These are phyloP conservation scores for Pseudogymnoascus sp. DNA, from an alignment of 2,329 filamentous ascomycete genomes.

Conservation along the genomic window DNA sequence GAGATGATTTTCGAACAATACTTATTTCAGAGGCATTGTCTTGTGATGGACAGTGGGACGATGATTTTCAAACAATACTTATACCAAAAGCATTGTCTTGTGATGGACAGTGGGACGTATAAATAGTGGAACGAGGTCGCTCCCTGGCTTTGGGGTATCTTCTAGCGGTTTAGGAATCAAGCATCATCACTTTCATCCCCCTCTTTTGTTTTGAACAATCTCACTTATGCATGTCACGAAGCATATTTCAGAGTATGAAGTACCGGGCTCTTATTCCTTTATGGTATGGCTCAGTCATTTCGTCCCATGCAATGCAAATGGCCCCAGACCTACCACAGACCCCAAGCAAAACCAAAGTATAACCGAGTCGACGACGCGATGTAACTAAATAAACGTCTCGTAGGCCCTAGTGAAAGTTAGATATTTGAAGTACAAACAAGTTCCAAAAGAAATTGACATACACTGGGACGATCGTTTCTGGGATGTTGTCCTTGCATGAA, in stretches of 20 bases:
- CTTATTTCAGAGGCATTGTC: background rate
- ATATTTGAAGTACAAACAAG: conserved; percentile 97
- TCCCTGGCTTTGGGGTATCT: background rate
- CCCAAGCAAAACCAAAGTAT: conserved; percentile 9
- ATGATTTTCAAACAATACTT: background rate
- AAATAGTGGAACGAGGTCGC: background rate
- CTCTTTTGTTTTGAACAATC: background rate
- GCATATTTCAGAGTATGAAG: background rate
- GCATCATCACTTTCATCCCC: background rate
- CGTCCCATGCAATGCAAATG: conserved; percentile 4
- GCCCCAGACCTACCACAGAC: conserved; percentile 9
- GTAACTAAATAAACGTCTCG: conserved; percentile 11
- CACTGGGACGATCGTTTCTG: conserved; percentile 78
- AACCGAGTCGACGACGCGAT: conserved; percentile 5
- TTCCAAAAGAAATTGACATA: background rate
- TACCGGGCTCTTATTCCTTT: conserved; percentile 10
- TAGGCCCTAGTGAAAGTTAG: conserved; percentile 40
- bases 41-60: background rate
- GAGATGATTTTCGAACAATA: background rate
- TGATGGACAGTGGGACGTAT: background rate
- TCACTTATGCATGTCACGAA: background rate
- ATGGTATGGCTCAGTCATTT: conserved; percentile 11
- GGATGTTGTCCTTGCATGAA: conserved; percentile 70
- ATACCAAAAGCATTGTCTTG: background rate
- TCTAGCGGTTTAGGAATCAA: background rate